phyloP scores from a whole-genome alignment of 306 rosid genomes.

The Ochetophila trinervis region DNA sequence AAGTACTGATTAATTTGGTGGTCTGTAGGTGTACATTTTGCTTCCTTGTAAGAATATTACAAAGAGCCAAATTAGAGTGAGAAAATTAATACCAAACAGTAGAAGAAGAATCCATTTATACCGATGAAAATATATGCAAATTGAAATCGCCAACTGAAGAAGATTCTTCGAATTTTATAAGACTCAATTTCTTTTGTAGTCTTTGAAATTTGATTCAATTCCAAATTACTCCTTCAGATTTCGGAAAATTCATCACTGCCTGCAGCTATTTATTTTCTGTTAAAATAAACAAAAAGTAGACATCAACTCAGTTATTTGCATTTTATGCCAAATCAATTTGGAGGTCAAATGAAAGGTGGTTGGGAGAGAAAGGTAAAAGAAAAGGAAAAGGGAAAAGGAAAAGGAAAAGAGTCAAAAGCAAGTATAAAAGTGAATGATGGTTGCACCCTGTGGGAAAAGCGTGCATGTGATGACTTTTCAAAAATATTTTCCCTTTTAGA shows the following conservation, averaged over 20 bases:
- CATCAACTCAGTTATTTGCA: neutral
- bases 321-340: neutral
- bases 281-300: too few species aligned
- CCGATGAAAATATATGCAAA: too few species aligned
- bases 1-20: neutral
- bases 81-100: neutral
- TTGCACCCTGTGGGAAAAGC: constrained; percentile 22
- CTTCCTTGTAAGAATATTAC: too few species aligned
- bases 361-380: neutral
- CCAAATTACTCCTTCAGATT: too few species aligned
- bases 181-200: too few species aligned
- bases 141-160: neutral
- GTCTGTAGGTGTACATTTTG: too few species aligned
- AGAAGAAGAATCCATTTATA: neutral
- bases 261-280: too few species aligned
- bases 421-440: constrained; percentile 28
- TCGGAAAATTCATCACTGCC: too few species aligned
- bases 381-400: neutral
- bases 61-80: neutral
- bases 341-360: neutral
- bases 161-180: too few species aligned
- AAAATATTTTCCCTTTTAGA: constrained; percentile 9
- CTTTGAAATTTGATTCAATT: too few species aligned
- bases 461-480: constrained; percentile 30
- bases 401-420: constrained; percentile 16